Evolutionary conservation across 768 basidiomycete genomes (phyloP).

Genomic region (Nidularia pulvinata): DNA sequence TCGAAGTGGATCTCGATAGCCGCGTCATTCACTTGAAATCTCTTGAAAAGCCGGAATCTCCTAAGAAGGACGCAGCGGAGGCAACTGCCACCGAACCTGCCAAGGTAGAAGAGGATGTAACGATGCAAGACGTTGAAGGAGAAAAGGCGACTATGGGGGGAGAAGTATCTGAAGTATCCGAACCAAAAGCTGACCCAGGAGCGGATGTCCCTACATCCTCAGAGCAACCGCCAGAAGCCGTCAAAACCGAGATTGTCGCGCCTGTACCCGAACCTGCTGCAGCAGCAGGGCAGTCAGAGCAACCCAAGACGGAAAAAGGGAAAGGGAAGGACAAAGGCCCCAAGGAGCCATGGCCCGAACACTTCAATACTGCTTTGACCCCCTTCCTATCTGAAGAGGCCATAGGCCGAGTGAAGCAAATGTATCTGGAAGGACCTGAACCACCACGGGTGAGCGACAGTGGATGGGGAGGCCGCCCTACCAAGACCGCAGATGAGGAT

Average conservation of each 20-base stretch:
- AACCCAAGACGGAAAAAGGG: not conserved
- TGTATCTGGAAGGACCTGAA: conserved; percentile 82
- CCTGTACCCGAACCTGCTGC: not conserved
- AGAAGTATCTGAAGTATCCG: not conserved
- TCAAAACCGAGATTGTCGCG: no score
- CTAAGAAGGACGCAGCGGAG: conserved; percentile 14
- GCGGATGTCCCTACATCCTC: not conserved
- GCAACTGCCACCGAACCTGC: not conserved
- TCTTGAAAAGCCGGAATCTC: conserved; percentile 66
- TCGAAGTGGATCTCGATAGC: conserved; percentile 83
- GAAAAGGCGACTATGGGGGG: conserved; percentile 5
- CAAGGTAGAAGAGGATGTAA: conserved; percentile 12
- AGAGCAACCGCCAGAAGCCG: not conserved
- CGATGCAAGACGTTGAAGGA: conserved; percentile 6
- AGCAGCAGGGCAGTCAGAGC: not conserved
- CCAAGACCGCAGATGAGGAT: conserved; percentile 25
- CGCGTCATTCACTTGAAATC: conserved; percentile 82
- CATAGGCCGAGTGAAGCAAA: conserved; percentile 62
- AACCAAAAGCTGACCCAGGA: not conserved
- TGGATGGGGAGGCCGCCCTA: conserved; percentile 66
- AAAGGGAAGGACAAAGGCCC: conserved; percentile 11
- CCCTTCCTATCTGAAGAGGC: conserved; percentile 64
- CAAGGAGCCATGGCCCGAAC: conserved; percentile 64
- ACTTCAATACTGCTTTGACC: conserved; percentile 52
- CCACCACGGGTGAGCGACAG: conserved; percentile 72